These are phyloP conservation scores for Boletus bicolor DNA, from an alignment of 768 basidiomycete species.

Conservation along the genomic window DNA sequence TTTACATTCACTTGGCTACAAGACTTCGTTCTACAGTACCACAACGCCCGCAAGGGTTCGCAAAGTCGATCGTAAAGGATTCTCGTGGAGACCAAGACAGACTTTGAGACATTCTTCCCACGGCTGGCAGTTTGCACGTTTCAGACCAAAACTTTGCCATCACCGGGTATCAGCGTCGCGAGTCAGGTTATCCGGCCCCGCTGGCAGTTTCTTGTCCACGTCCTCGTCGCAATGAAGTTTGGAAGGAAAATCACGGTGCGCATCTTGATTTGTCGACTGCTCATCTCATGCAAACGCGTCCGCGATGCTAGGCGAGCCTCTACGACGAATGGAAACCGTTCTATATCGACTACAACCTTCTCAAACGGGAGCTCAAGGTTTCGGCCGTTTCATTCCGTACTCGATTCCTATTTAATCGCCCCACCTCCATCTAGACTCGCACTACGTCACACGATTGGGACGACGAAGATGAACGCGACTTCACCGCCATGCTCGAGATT, in stretches of 20 bases:
- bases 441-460: constrained; percentile 65
- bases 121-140: neutral
- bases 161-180: neutral
- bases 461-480: constrained; percentile 76
- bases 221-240: constrained; percentile 61
- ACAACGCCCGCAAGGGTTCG: neutral
- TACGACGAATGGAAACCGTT: constrained; percentile 90
- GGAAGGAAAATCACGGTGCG: constrained; percentile 72
- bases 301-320: constrained; percentile 58
- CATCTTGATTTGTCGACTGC: neutral
- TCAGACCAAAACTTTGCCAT: neutral
- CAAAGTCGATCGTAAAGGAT: neutral
- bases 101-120: constrained; percentile 3
- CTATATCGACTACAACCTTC: constrained; percentile 84
- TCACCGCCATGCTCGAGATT: constrained; percentile 70
- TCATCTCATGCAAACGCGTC: neutral
- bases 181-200: neutral
- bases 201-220: neutral
- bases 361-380: constrained; percentile 91
- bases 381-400: neutral
- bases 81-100: neutral
- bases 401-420: neutral
- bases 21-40: neutral
- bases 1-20: neutral
- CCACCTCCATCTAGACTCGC: constrained; percentile 34